Evolutionary conservation across 257 asterid species (phyloP), one percentile per base, ranked within the genome.

Genomic region (Hygrophila difformis): DNA sequence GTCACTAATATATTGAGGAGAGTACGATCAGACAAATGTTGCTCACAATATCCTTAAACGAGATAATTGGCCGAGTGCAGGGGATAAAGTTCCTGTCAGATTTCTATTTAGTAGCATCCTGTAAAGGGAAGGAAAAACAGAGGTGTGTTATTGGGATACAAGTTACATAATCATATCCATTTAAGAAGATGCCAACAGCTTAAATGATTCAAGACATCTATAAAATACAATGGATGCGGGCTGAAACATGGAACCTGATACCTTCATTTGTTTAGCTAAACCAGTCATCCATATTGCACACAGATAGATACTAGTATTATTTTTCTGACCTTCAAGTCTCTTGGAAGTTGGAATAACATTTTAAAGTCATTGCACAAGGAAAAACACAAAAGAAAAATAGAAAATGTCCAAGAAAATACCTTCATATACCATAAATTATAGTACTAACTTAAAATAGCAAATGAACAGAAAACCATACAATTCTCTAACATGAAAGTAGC

Each of bases 31-130:
- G 23, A 51, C 8, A 33, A 29, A 55, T 24, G 42, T 13, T 33
- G 67, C 97, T 77, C 74, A 89, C 98, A 89, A 39, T 71, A 89
- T 85, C 54, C 3, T 31, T 77, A 89, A 57, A 73, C 70, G 18
- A 61, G 94, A 68, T 51, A 89, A 72, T 56, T 73, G 91, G 17
- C 93, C 93, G 39, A 89, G 72, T 57, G 71, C 94, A 24, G 96
- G 84, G 50, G 98, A 82, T 65, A 89, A 64, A 54, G n/a, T 64
- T 57, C 98, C 98, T 2, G 88, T 79, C 33, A 89, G 74, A 60
- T 65, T 66, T 76, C 57, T 57, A 50, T 62, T 49, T 24, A 77
- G 33, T 36, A 89, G 57, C 56, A 56, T 57, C 74, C 96, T 89
- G 88, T 66, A 37, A 44, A 52, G 44, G 44, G 56, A 26, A 56